phyloP scores from a whole-genome alignment of 164 flowering plant genomes.

The Pachysandra terminalis region DNA sequence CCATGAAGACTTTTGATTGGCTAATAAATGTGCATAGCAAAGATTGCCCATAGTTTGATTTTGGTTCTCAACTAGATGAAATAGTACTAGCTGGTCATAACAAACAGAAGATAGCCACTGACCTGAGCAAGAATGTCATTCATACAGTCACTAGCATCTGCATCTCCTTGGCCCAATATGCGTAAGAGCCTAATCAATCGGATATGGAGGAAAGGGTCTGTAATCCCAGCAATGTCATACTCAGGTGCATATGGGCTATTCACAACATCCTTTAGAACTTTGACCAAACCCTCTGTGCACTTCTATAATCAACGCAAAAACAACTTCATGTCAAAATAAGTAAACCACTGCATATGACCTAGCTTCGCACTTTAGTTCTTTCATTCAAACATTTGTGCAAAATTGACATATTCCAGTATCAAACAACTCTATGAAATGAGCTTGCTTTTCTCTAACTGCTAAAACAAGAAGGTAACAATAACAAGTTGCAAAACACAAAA shows the following conservation, averaged over 20 bases:
- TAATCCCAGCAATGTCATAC: conserved; percentile 91
- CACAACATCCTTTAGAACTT: conserved; percentile 74
- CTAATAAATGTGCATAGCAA: neutral
- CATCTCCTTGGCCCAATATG: conserved; percentile 87
- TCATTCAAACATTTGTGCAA: neutral
- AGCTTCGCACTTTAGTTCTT: neutral
- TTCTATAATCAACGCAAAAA: conserved; percentile 39
- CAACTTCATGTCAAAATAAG: conserved; percentile 6
- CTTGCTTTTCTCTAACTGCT: neutral
- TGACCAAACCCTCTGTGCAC: conserved; percentile 81
- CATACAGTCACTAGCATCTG: conserved; percentile 94
- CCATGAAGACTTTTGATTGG: neutral
- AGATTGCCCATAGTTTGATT: too few species aligned
- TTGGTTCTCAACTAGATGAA: too few species aligned
- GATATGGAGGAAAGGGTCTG: conserved; percentile 97
- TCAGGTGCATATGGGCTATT: conserved; percentile 97
- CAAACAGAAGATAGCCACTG: conserved; percentile 15
- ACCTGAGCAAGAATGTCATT: conserved; percentile 99
- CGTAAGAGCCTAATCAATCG: conserved; percentile 80
- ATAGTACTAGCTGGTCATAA: neutral
- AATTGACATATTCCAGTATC: neutral
- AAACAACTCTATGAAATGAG: neutral
- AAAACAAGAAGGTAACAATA: neutral
- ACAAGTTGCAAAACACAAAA: too few species aligned
- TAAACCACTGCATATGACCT: neutral